These are phyloP conservation scores for Domatiomyces globalis DNA, from an alignment of 2,329 filamentous ascomycete genomes.

Conservation along the genomic window DNA sequence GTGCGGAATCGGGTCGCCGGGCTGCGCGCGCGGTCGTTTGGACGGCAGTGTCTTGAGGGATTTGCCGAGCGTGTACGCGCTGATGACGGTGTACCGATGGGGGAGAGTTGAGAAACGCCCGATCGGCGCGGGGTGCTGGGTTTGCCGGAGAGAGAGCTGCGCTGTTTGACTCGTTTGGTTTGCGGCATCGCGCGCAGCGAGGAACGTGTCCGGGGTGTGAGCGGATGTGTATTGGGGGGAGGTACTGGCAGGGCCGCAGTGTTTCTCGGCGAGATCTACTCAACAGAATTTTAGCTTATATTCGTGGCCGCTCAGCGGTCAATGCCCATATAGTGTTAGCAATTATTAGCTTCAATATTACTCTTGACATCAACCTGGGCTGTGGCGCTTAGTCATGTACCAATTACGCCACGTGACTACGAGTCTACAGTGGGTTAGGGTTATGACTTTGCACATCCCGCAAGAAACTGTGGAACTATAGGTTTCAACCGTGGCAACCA, in stretches of 20 bases:
- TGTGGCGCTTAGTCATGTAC: too few relatives aligned
- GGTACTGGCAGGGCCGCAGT: too few relatives aligned
- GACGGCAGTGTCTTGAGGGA: conserved; percentile 20
- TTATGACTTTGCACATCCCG: too few relatives aligned
- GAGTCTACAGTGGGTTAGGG: too few relatives aligned
- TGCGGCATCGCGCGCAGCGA: conserved; percentile 8
- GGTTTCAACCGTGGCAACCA: too few relatives aligned
- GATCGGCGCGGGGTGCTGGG: conserved; percentile 9
- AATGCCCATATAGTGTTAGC: too few relatives aligned
- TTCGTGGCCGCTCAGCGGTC: too few relatives aligned
- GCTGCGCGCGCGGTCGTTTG: conserved; percentile 28
- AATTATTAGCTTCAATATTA: too few relatives aligned
- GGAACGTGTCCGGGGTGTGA: neutral
- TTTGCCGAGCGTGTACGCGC: conserved; percentile 20
- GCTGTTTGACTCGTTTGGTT: conserved; percentile 10
- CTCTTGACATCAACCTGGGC: too few relatives aligned
- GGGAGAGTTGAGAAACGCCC: conserved; percentile 8
- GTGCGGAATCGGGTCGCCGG: conserved; percentile 58
- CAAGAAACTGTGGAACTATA: too few relatives aligned
- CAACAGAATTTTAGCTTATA: too few relatives aligned
- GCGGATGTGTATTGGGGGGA: neutral
- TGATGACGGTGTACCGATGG: conserved; percentile 7
- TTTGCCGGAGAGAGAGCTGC: conserved; percentile 2
- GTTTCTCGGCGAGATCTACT: neutral
- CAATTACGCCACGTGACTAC: too few relatives aligned